A percentile compares a stretch with the other conserved stretches of the same genome.
phyloP scores from a whole-genome alignment of 306 rosid species.

The Delonix regia region DNA sequence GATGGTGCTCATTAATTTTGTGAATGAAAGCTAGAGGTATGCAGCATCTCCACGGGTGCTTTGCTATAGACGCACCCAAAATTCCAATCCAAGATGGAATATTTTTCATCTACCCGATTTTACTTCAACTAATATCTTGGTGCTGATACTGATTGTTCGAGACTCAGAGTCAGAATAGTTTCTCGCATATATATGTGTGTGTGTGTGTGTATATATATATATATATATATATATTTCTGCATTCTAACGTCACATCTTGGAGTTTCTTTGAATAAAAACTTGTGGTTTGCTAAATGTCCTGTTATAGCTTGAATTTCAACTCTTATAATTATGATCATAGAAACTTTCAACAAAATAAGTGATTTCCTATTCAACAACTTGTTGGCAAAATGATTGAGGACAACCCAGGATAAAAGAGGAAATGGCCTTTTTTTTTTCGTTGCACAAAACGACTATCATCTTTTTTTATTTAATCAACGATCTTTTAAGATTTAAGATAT shows the following conservation, averaged over 20 bases:
- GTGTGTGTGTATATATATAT: too few relatives aligned
- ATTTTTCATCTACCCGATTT: not conserved
- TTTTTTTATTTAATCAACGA: not conserved
- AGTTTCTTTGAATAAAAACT: not conserved
- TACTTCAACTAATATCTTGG: not conserved
- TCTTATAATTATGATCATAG: not conserved
- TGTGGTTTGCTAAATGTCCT: not conserved
- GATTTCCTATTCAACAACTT: not conserved
- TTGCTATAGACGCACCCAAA: not conserved
- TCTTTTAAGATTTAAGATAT: not conserved
- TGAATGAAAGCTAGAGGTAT: not conserved
- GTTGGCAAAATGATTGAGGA: not conserved
- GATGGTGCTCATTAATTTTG: constrained; percentile 10
- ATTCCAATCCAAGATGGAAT: not conserved
- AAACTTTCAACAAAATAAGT: not conserved
- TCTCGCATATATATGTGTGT: too few relatives aligned
- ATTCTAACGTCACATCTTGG: not conserved
- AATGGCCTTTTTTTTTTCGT: not conserved
- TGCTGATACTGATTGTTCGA: not conserved
- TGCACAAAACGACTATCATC: not conserved
- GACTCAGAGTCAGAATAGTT: not conserved
- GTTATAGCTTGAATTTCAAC: not conserved
- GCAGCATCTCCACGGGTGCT: not conserved
- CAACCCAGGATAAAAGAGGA: not conserved
- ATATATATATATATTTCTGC: not conserved